Base-by-base conservation (phyloP, 2,329 filamentous ascomycete genomes). In the Venturia carpophila region DNA sequence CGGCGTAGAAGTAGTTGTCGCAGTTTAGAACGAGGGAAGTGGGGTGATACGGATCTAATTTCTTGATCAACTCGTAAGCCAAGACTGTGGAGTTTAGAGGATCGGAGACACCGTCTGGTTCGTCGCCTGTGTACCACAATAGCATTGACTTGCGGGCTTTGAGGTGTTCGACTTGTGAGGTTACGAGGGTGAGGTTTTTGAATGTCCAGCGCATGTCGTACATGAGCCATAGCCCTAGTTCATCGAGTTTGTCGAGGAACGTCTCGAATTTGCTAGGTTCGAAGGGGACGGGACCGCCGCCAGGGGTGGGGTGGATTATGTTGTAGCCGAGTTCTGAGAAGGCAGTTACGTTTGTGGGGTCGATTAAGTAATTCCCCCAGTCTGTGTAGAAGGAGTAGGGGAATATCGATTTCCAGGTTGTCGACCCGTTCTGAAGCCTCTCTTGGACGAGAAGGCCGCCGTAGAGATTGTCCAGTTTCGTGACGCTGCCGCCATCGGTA, bases 11-110 rank as follows among this genome's bases (percentile, higher is more conserved):
- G 73, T 84, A 87, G 73, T 87, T 81, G 64, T 80, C 78, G 76
- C 85, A 87, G 74, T 87, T 87, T 56, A 87, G 78, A 1, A 81
- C 81, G 4, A 86, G 75, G 1, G 80, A 81, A 1, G 85, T 79
- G 0, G 84, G 84, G 73, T 87, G 85, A 73, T 87, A 87, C 0
- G 82, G 82, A 72, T 87, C 85, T 1, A 85, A 71, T 0, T 71
- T 66, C 66, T 77, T 77, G 70, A 86, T 79, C 6, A 77, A 70
- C 42, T 77, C 70, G 69, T 81, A 79, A 0, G 79, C 76, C 24
- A 74, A 67, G 1, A 68, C 66, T 0, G 83, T 78, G 0, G 77
- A 76, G 66, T 81, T 75, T 65, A 86, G 78, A 6, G 83, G 79
- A 68, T 85, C 79, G 65, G 82, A 78, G 72, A 78, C 78, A 24